Evolutionary conservation across 208 protist species (phyloP).

Genomic region (Leishmania martiniquensis): DNA sequence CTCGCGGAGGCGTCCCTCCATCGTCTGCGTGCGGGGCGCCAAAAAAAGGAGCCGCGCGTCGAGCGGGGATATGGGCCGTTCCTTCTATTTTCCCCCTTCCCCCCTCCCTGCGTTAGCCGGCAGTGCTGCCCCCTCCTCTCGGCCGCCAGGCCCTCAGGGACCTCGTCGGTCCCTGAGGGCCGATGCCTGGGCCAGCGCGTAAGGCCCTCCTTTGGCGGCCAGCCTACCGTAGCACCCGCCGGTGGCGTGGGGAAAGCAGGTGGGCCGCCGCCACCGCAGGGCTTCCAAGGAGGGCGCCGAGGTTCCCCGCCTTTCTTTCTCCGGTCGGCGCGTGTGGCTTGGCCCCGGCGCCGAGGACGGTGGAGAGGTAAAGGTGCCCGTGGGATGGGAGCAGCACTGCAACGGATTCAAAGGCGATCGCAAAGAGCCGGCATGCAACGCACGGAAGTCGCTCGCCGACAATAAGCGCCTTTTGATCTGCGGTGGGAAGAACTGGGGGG

Average conservation of each 20-base stretch:
- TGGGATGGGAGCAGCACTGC: constrained; percentile 48
- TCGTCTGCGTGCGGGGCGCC: too few relatives aligned
- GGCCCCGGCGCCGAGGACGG: constrained; percentile 10
- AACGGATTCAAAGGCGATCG: constrained; percentile 31
- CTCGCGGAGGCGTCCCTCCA: too few relatives aligned
- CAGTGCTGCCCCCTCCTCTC: too few relatives aligned
- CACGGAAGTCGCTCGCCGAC: constrained; percentile 52
- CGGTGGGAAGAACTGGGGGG: neutral
- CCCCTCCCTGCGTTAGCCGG: too few relatives aligned
- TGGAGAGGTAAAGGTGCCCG: constrained; percentile 48
- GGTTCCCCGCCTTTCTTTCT: neutral
- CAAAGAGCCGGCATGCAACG: constrained; percentile 41
- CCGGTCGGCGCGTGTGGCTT: neutral
- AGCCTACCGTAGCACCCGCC: constrained; percentile 15
- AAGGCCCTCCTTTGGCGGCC: neutral
- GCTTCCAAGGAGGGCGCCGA: neutral
- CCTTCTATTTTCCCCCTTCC: too few relatives aligned
- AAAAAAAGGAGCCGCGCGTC: too few relatives aligned
- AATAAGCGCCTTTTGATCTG: constrained; percentile 36
- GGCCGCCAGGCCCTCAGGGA: too few relatives aligned
- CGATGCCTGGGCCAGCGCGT: too few relatives aligned
- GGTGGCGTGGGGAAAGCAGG: constrained; percentile 3
- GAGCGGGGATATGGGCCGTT: too few relatives aligned
- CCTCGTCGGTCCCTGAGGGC: neutral
- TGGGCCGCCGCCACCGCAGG: constrained; percentile 16